Evolutionary conservation across 345 rosid genomes (phyloP), one percentile per base, ranked within the genome.

Genomic region (Eucalyptus polyanthemos): DNA sequence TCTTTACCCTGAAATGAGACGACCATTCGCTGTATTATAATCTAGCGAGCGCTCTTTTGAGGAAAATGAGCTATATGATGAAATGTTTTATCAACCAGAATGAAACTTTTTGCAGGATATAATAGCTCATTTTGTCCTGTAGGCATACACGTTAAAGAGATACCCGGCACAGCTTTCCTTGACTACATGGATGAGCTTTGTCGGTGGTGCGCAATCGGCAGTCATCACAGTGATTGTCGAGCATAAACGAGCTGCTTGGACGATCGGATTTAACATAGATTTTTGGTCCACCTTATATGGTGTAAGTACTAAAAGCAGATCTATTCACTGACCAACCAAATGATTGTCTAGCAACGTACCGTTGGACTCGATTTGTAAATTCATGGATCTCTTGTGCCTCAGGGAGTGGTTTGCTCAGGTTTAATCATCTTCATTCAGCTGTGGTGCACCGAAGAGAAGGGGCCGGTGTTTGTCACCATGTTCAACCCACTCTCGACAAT

Each of bases 141-240:
- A 95, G 97, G 97, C 95, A 27, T 83, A 89, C 60, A 95, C 96
- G 21, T 47, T 96, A 90, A 94, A 93, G 88, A 92, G 95, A 87
- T 94, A 95, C 87, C 96, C 96, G 11, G 96, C 98, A 14, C 97
- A 86, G 58, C 91, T 96, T 16, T 96, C 98, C 8, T 91, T 96
- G 86, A 92, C 97, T 6, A 88, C 98, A 22, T 94, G 97, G 97
- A 96, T 95, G 93, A 91, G 92, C 89, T 91, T 93, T 4, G 45
- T 94, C 4, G 97, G 97, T 85, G 97, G 95, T 24, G 94, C 92
- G 24, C 96, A 95, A 58, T 95, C 96, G 1, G 98, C 97, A 8
- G 90, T 92, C 69, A 95, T 90, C 90, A 90, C 98, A 1, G 95
- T 89, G 31, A 92, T 93, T 62, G 87, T 92, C 9, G 88, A 92